Percentiles rank a stretch among this genome's conserved stretches.
These are phyloP conservation scores for Tetrapyrgos nigripes DNA, from an alignment of 1,284 basidiomycete species.

Conservation along the genomic window DNA sequence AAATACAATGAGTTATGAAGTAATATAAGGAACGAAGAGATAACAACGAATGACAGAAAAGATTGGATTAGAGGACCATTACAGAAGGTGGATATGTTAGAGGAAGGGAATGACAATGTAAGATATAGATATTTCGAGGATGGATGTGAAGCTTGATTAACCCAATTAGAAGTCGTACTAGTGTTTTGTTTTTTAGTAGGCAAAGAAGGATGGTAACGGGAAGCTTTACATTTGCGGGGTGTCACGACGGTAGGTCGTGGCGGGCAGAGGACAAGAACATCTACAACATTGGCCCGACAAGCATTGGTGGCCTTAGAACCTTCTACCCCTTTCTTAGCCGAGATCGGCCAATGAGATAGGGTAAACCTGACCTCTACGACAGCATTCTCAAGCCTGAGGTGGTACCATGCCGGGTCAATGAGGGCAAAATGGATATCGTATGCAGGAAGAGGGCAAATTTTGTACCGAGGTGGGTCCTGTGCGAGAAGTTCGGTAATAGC, in stretches of 20 bases:
- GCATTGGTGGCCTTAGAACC: constrained; percentile 3
- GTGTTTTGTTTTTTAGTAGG: too few species aligned
- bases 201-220: too few species aligned
- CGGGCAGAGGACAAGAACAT: constrained; percentile 15
- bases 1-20: too few species aligned
- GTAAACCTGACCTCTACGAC: constrained; percentile 21
- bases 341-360: constrained; percentile 20
- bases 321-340: not conserved
- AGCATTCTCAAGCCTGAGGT: constrained; percentile 15
- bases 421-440: constrained; percentile 18
- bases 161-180: too few species aligned
- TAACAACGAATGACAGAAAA: too few species aligned
- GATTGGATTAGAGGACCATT: too few species aligned
- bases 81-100: too few species aligned
- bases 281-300: constrained; percentile 17
- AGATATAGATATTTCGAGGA: too few species aligned
- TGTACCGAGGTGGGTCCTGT: not conserved
- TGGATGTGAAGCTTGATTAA: too few species aligned
- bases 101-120: too few species aligned
- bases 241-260: constrained; percentile 6
- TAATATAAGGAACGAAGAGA: too few species aligned
- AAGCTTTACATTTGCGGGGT: constrained; percentile 14
- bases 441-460: constrained; percentile 16
- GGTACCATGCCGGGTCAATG: constrained; percentile 15
- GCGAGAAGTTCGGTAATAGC: too few species aligned